Evolutionary conservation across 129 eudicot genomes (phyloP), one percentile per base, ranked within the genome.

Genomic region (Kitagawia praeruptora): DNA sequence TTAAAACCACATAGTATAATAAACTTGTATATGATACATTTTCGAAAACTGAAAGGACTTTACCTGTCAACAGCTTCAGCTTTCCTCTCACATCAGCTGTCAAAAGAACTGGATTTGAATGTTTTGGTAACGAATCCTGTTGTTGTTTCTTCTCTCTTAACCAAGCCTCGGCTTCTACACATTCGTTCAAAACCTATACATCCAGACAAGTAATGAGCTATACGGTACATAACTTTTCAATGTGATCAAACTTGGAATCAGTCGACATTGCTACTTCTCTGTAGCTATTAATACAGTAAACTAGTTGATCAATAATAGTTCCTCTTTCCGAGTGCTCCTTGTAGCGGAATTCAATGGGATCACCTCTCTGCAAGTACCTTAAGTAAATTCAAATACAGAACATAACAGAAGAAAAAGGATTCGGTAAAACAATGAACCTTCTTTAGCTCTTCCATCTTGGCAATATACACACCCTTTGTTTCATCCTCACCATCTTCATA

Each of bases 401-500:
- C 34, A 14, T 19, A 81, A 15, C n/a, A 14, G n/a, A n/a, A n/a
- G n/a, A n/a, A n/a, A n/a, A n/a, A 8, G 40, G 42, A 77, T 38
- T 66, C 21, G 23, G 14, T 38, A 79, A 0, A 11, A 49, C 41
- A 67, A 70, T 66, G 6, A 25, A 88, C 98, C 98, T 88, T 94
- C 82, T 91, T 91, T 18, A 94, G 97, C 79, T 94, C 98, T 41
- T 91, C 96, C 74, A 94, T 93, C 77, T 95, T 94, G 75, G 97
- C 89, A 76, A 87, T 61, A 75, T 93, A 93, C 0, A 93, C 97
- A 4, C 97, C 97, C 80, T 89, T 91, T 6, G 97, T 94, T 82
- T 94, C 98, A 75, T 94, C 98, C 83, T 94, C 98, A 1, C 98
- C 98, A 25, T 91, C 98, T 86, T 91, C 98, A 82, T 94, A 94